Evolutionary conservation across 805 yeast genomes (phyloP), one percentile per base, ranked within the genome.

Genomic region (Barnettozyma californica): DNA sequence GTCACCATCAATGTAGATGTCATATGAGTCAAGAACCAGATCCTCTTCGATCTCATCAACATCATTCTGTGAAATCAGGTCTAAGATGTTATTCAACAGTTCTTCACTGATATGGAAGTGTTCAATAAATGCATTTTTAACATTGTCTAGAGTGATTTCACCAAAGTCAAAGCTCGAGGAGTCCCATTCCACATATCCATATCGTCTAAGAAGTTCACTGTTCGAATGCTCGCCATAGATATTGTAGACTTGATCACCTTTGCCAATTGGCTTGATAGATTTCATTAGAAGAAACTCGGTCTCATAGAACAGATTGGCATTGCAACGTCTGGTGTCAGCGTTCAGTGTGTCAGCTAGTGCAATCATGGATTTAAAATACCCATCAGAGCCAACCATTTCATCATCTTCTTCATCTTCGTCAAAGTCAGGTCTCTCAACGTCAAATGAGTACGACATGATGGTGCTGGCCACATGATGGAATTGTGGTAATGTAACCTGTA

Each of bases 271-370:
- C 48, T 76, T 77, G 9, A 78, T 78, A 1, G 95, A 78, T 42
- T 76, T 74, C 95, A 94, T 88, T n/a, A 78, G 80, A 31, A 91
- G 67, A 8, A 63, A 61, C 5, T 70, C 76, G 1, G 65, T 54
- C 27, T 70, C 75, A 54, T 74, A 80, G 38, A 74, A 74, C 52
- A 90, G 67, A 49, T 81, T 76, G 8, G 97, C 96, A 63, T 92
- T 92, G 58, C 81, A 81, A 16, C 76, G 69, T 9, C 74, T 74
- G 1, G 96, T 85, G 60, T 91, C 94, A 1, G 97, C 88, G 61
- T 94, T 92, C 51, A 94, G 68, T 20, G 88, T 82, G 62, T 92
- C 99, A 0, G 98, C 98, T 41, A 90, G 69, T 0, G 98, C 96
- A 3, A 91, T 89, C 96, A 94, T 84, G 0, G 95, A 84, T 62